Base-by-base conservation (phyloP, 1,284 basidiomycete genomes). In the Bjerkandera adusta region DNA sequence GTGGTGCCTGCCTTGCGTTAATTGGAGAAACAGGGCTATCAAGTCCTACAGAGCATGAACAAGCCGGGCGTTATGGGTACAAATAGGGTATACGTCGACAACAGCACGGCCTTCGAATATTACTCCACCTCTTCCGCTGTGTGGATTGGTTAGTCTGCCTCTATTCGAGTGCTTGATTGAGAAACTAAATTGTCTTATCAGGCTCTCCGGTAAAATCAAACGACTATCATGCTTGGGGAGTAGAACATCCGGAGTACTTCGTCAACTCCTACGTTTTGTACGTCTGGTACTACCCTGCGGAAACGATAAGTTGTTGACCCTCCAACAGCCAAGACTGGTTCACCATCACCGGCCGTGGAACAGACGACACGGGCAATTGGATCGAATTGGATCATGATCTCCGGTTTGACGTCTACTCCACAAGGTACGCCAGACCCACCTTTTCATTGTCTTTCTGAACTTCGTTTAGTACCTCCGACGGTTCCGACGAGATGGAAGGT, bases 191-290 rank as follows among this genome's bases (percentile, higher is more conserved):
- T 8, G 5, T 38, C n/a, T 15, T 11, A 15, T 10, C 12, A 38
- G 36, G 36, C 15, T 38, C 36, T 38, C 36, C 36, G 5, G 36
- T 38, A 7, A 38, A 18, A 15, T 18, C 12, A 10, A 24, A 38
- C 21, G 36, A 38, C 20, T 38, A 38, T 21, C 18, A 18, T 6
- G 7, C 15, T 11, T 38, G 36, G 36, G 36, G 36, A 10, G 36
- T 24, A 24, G 16, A 38, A 15, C 36, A 38, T 15, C 11, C 13
- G 10, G 21, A 24, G 10, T 38, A 38, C 20, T 38, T 6, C 21
- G 36, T 38, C 36, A 38, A 38, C 20, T 38, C 36, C 36, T 38
- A 38, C 21, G 36, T 38, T 20, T 38, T 38, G 36, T 38, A 38
- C 13, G 36, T 24, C 12, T 12, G 10, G 15, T 18, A 5, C 36